These are phyloP conservation scores for Micractinium conductrix DNA, from an alignment of 139 green algal genomes.

Conservation along the genomic window DNA sequence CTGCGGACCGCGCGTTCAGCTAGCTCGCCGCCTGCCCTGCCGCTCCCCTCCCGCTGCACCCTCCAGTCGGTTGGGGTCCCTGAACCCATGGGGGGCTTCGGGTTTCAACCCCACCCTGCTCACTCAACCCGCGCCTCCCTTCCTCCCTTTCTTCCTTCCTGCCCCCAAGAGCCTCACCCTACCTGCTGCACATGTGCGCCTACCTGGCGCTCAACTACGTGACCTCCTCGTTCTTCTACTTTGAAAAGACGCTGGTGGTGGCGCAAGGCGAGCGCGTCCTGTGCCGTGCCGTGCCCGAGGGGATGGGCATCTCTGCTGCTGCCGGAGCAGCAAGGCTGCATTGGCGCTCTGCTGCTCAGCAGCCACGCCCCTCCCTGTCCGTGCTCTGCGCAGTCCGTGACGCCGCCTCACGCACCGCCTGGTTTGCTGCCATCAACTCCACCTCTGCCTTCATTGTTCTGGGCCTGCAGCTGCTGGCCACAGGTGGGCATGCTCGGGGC, in stretches of 20 bases:
- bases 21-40: not conserved
- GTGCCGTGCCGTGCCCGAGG: not conserved
- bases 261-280: conserved; percentile 8
- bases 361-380: not conserved
- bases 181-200: conserved; percentile 71
- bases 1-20: no score
- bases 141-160: no score
- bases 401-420: conserved; percentile 53
- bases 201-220: conserved; percentile 71
- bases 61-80: no score
- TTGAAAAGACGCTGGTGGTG: conserved; percentile 74
- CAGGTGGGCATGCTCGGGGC: no score
- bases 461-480: conserved; percentile 60
- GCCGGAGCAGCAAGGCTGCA: not conserved
- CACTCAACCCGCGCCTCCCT: not conserved
- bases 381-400: conserved; percentile 5
- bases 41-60: not conserved
- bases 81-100: not conserved
- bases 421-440: conserved; percentile 72
- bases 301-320: not conserved
- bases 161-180: conserved; percentile 48
- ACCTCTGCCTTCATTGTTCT: conserved; percentile 60
- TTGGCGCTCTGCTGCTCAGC: no score
- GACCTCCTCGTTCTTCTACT: conserved; percentile 78
- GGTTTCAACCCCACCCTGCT: not conserved